Evolutionary conservation across 495 filamentous ascomycete species (phyloP).

Genomic region (Delitschia confertaspora): DNA sequence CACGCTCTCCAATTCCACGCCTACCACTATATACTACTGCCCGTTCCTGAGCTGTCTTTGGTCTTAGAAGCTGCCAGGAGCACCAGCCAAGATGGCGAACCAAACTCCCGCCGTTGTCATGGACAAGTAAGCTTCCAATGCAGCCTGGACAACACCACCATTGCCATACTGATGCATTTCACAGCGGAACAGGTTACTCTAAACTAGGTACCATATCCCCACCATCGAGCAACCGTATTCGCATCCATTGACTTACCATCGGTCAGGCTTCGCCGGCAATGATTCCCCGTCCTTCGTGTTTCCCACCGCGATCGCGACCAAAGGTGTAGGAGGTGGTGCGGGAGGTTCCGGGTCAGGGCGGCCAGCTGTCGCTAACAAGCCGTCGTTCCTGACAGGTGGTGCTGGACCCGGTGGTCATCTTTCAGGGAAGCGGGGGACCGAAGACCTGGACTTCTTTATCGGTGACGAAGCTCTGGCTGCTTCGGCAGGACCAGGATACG

Average conservation of each 20-base stretch:
- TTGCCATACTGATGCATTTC: conserved; percentile 22
- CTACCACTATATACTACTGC: conserved; percentile 9
- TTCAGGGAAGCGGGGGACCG: conserved; percentile 86
- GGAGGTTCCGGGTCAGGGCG: conserved; percentile 74
- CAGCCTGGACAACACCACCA: conserved; percentile 4
- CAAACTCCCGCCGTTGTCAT: conserved; percentile 99
- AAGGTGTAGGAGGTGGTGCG: conserved; percentile 59
- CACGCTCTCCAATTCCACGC: conserved; percentile 15
- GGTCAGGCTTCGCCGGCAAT: conserved; percentile 93
- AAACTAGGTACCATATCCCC: conserved; percentile 64
- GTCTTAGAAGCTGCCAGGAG: conserved; percentile 16
- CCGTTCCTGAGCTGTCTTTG: conserved; percentile 25
- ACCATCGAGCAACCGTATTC: conserved; percentile 27
- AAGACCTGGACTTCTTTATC: conserved; percentile 98
- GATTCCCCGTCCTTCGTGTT: conserved; percentile 99
- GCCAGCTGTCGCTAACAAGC: conserved; percentile 85
- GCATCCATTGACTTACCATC: conserved; percentile 4
- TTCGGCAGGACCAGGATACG: conserved; percentile 79
- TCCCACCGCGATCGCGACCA: conserved; percentile 95
- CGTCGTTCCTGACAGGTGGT: conserved; percentile 86
- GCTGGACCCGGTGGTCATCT: conserved; percentile 73
- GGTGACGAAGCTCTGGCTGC: conserved; percentile 90
- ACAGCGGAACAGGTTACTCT: conserved; percentile 95
- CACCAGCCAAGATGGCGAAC: conserved; percentile 62
- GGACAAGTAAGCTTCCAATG: conserved; percentile 83